Evolutionary conservation across 495 filamentous ascomycete species (phyloP).

Genomic region (Aspergillus saccharolyticus): DNA sequence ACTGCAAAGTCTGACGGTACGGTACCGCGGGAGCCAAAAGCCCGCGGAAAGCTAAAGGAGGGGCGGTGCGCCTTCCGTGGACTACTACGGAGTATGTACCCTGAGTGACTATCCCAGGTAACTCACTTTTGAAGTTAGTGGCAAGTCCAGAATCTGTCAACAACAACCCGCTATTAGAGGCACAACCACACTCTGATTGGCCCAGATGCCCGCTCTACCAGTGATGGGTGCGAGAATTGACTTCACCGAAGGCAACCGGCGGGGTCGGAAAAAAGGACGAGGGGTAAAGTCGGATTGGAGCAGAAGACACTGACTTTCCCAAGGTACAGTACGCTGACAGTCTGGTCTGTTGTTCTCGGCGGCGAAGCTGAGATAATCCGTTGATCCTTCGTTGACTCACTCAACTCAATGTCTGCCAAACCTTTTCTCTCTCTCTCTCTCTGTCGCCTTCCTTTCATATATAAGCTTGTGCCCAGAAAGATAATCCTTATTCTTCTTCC

Average conservation of each 20-base stretch:
- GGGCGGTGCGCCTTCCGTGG: neutral
- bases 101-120: too few species aligned
- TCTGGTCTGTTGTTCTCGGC: neutral
- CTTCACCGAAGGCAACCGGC: too few species aligned
- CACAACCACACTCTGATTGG: slow-evolving; percentile 16
- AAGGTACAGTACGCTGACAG: too few species aligned
- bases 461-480: slow-evolving; percentile 5
- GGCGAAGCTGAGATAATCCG: neutral
- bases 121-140: neutral
- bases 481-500: slow-evolving; percentile 1
- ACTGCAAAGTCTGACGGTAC: neutral
- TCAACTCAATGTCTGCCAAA: slow-evolving; percentile 6
- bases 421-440: slow-evolving; percentile 1
- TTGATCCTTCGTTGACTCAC: neutral
- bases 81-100: too few species aligned
- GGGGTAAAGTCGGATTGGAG: slow-evolving; percentile 1
- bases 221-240: neutral
- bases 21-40: neutral
- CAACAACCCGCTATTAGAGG: slow-evolving; percentile 12
- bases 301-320: neutral
- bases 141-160: neutral
- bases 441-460: slow-evolving; percentile 1
- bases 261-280: neutral
- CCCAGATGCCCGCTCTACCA: slow-evolving; percentile 6
- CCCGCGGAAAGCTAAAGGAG: slow-evolving; percentile 14